Percentiles rank a stretch among this genome's conserved stretches.
Conservation (phyloP, 768 basidiomycete genomes). For the Kwoniella newhampshirensis region DNA sequence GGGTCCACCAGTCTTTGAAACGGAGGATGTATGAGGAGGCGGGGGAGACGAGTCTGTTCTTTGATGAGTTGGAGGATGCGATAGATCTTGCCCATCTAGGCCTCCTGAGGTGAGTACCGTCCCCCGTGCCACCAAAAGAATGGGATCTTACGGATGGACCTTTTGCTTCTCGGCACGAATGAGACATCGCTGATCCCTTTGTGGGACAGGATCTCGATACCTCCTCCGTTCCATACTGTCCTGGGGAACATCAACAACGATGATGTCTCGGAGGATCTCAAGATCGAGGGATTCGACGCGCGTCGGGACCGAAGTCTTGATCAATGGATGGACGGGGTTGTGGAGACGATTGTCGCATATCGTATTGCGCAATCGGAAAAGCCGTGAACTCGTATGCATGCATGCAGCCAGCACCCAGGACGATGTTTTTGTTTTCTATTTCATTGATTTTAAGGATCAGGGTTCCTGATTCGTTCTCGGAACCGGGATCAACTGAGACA, state of each 20-base stretch:
- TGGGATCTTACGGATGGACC: no score
- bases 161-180: no score
- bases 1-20: neutral
- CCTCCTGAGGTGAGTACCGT: conserved; percentile 10
- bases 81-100: conserved; percentile 10
- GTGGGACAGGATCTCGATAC: conserved; percentile 16
- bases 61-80: conserved; percentile 23
- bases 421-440: no score
- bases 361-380: no score
- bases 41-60: conserved; percentile 7
- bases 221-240: conserved; percentile 17
- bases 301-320: neutral
- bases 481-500: no score
- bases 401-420: no score
- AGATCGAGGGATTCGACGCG: neutral
- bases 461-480: no score
- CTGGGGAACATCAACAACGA: conserved; percentile 5
- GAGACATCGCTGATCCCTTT: no score
- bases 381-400: no score
- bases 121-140: neutral
- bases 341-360: conserved; percentile 2
- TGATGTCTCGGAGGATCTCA: neutral
- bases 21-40: neutral
- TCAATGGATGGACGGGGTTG: conserved; percentile 7
- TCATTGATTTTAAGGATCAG: no score